Evolutionary conservation across 306 rosid species (phyloP).

Genomic region (Vicia faba): DNA sequence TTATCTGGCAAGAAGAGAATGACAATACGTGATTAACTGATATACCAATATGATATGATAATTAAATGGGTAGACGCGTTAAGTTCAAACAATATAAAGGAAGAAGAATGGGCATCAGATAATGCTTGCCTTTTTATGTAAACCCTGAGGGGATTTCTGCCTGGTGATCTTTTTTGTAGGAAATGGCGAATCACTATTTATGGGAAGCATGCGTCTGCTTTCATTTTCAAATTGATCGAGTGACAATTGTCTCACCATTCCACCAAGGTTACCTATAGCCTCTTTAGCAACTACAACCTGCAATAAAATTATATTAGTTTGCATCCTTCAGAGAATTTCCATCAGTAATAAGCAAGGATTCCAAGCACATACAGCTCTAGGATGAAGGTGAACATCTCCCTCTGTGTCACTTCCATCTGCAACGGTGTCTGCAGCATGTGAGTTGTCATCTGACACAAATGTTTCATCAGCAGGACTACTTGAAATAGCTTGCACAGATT

Average conservation of each 20-base stretch:
- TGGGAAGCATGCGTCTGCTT: slow-evolving; percentile 97
- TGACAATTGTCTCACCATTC: slow-evolving; percentile 98
- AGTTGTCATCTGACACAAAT: slow-evolving; percentile 78
- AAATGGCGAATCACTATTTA: slow-evolving; percentile 71
- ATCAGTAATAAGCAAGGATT: slow-evolving; percentile 30
- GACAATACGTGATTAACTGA: slow-evolving; percentile 26
- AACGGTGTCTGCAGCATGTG: slow-evolving; percentile 76
- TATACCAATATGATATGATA: slow-evolving; percentile 33
- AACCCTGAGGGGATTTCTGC: slow-evolving; percentile 97
- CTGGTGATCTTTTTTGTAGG: slow-evolving; percentile 80
- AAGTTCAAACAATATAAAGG: slow-evolving; percentile 2
- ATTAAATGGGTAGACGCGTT: slow-evolving; percentile 11
- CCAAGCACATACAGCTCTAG: slow-evolving; percentile 84
- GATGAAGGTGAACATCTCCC: slow-evolving; percentile 98
- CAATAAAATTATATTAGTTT: slow-evolving; percentile 42
- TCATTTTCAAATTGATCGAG: slow-evolving; percentile 99
- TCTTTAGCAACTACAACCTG: slow-evolving; percentile 99
- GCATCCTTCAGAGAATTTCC: slow-evolving; percentile 36
- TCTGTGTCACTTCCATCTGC: slow-evolving; percentile 96
- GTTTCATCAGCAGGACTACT: slow-evolving; percentile 71
- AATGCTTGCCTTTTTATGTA: slow-evolving; percentile 83
- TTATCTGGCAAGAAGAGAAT: slow-evolving; percentile 60
- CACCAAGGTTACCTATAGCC: slow-evolving; percentile 92
- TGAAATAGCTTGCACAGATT: slow-evolving; percentile 69
- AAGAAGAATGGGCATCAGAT: slow-evolving; percentile 28